A percentile compares a stretch with the other conserved stretches of the same genome.
These are phyloP conservation scores for Colletotrichum viniferum DNA, from an alignment of 2,329 filamentous ascomycete genomes.

Conservation along the genomic window DNA sequence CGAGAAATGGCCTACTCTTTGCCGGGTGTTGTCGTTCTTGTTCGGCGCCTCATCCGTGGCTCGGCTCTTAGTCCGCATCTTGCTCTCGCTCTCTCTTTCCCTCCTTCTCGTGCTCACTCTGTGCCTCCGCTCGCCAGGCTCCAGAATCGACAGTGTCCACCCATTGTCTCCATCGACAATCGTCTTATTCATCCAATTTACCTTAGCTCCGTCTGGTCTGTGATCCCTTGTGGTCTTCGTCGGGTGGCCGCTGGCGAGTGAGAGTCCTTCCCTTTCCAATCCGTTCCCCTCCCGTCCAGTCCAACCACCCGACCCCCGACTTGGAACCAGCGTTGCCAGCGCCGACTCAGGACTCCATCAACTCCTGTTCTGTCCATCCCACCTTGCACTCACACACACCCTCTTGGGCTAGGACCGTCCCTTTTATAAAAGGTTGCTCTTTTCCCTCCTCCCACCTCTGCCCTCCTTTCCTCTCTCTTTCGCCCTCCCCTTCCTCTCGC, in stretches of 20 bases:
- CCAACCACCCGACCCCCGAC: slow-evolving; percentile 13
- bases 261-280: not conserved
- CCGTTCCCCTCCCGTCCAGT: not conserved
- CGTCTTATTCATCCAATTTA: slow-evolving; percentile 14
- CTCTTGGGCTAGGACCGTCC: slow-evolving; percentile 1
- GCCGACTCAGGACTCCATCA: slow-evolving; percentile 17
- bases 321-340: slow-evolving; percentile 16
- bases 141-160: not conserved
- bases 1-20: not conserved
- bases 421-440: slow-evolving; percentile 20
- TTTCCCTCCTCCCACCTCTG: slow-evolving; percentile 14
- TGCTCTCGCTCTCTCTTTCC: not conserved
- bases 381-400: not conserved
- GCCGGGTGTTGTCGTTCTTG: not conserved
- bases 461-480: not conserved
- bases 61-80: not conserved
- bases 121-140: not conserved
- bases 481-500: slow-evolving; percentile 17
- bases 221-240: not conserved
- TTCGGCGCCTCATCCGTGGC: not conserved
- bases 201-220: slow-evolving; percentile 1
- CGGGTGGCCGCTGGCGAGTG: slow-evolving; percentile 7
- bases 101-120: not conserved
- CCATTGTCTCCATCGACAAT: slow-evolving; percentile 5
- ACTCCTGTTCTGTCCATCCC: slow-evolving; percentile 1